Base-by-base conservation (phyloP, 1,139 yeast species). In the Schwanniomyces etchellsii region DNA sequence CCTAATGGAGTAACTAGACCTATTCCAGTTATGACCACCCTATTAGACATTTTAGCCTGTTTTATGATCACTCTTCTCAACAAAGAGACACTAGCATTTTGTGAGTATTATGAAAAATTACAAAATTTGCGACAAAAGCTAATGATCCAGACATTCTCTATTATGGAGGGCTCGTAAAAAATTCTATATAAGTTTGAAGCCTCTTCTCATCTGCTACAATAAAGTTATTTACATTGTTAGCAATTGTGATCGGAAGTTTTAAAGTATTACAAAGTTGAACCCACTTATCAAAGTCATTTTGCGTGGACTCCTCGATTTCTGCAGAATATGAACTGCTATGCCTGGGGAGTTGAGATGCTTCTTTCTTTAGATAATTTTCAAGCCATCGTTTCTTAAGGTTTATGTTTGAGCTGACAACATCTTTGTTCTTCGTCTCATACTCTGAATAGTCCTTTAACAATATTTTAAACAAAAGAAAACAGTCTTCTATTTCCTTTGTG, bases 1-100 rank as follows among this genome's bases (percentile, higher is more conserved):
- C 96, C 98, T 4, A 91, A 58, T 0, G 98, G 98, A 1, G 94
- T 74, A 2, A 89, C 74, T 24, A 83, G 57, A 0, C 97, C 98
- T 11, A 89, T 52, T 0, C 98, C 98, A 0, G 98, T 91, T 1
- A 91, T 80, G 1, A 91, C 97, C 1, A 89, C 96, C 53, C 95
- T 59, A 27, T 43, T 43, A 17, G 50, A 36, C 56, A 45, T 50
- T 14, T 17, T 23, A 20, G 26, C 14, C 21, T 20, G 11, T 5
- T 3, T 12, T 16, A 11, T 21, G n/a, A 15, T n/a, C 24, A 13
- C 14, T 16, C 16, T 4, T 11, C 15, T 13, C 10, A 18, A n/a
- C 21, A 18, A 18, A n/a, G n/a, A 23, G 4, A 24, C 9, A 10
- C 10, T 25, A 28, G 18, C 16, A 6, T 20, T 16, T 21, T 33